These are phyloP conservation scores for Mercurialis annua DNA, from an alignment of 345 rosid genomes.

Conservation along the genomic window DNA sequence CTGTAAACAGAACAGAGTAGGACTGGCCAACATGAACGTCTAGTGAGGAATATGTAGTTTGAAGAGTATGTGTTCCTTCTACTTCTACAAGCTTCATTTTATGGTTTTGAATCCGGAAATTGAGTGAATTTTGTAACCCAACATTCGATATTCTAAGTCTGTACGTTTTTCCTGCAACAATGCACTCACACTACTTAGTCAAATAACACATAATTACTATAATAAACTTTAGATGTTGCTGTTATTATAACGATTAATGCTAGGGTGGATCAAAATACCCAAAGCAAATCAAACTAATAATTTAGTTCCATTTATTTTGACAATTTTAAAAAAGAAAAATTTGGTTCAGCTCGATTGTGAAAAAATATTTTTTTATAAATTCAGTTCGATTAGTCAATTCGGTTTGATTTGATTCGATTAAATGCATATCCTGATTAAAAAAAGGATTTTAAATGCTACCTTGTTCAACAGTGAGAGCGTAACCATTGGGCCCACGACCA, in stretches of 20 bases:
- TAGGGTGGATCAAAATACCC: no score
- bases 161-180: conserved; percentile 67
- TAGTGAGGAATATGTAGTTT: conserved; percentile 56
- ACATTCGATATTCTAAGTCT: conserved; percentile 89
- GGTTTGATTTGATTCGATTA: neutral
- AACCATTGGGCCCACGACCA: conserved; percentile 71
- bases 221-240: no score
- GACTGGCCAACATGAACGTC: conserved; percentile 93
- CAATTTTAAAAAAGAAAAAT: no score
- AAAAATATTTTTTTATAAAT: neutral
- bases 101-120: conserved; percentile 89
- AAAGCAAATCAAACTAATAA: no score
- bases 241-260: no score
- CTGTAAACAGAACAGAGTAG: conserved; percentile 78
- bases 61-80: conserved; percentile 90
- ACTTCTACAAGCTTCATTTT: conserved; percentile 78
- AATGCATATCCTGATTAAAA: no score
- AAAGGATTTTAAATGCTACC: no score
- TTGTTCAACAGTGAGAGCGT: conserved; percentile 65
- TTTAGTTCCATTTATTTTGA: no score
- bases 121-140: conserved; percentile 61
- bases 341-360: no score
- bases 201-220: no score
- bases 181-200: neutral
- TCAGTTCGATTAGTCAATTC: neutral